These are phyloP conservation scores for Fusarium robinianum DNA, from an alignment of 2,329 filamentous ascomycete species.

Conservation along the genomic window DNA sequence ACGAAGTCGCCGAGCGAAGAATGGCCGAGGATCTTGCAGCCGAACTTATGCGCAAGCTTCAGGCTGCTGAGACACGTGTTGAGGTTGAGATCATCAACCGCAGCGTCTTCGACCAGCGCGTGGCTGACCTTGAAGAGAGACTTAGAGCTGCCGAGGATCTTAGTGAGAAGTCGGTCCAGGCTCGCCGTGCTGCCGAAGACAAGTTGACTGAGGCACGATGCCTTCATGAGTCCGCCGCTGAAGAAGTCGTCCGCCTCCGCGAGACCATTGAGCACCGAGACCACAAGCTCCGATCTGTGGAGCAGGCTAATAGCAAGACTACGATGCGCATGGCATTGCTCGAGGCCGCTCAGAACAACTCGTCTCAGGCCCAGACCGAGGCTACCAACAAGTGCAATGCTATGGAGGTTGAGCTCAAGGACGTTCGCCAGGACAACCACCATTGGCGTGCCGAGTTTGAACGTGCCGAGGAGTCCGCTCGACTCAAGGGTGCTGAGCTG, in stretches of 20 bases:
- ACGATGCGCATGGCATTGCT: slow-evolving; percentile 68
- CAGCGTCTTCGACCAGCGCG: slow-evolving; percentile 62
- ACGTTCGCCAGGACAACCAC: slow-evolving; percentile 60
- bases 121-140: slow-evolving; percentile 71
- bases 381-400: slow-evolving; percentile 59
- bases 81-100: slow-evolving; percentile 66
- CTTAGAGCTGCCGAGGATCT: slow-evolving; percentile 66
- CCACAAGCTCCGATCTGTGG: slow-evolving; percentile 64
- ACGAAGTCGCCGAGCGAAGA: slow-evolving; percentile 54
- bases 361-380: slow-evolving; percentile 58
- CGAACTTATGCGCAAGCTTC: slow-evolving; percentile 59
- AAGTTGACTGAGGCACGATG: slow-evolving; percentile 73
- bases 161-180: slow-evolving; percentile 65
- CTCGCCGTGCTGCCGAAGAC: slow-evolving; percentile 71
- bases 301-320: slow-evolving; percentile 59
- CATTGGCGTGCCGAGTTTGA: slow-evolving; percentile 67
- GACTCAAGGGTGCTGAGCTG: slow-evolving; percentile 55
- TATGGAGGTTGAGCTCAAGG: slow-evolving; percentile 59
- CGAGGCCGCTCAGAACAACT: slow-evolving; percentile 66
- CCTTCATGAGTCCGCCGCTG: slow-evolving; percentile 69
- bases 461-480: slow-evolving; percentile 56
- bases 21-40: slow-evolving; percentile 57
- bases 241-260: slow-evolving; percentile 71
- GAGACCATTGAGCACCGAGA: slow-evolving; percentile 71
- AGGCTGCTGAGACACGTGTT: slow-evolving; percentile 61